A percentile compares a stretch with the other conserved stretches of the same genome.
Conservation (phyloP, 768 basidiomycete genomes). For the Lentinus tigrinus region DNA sequence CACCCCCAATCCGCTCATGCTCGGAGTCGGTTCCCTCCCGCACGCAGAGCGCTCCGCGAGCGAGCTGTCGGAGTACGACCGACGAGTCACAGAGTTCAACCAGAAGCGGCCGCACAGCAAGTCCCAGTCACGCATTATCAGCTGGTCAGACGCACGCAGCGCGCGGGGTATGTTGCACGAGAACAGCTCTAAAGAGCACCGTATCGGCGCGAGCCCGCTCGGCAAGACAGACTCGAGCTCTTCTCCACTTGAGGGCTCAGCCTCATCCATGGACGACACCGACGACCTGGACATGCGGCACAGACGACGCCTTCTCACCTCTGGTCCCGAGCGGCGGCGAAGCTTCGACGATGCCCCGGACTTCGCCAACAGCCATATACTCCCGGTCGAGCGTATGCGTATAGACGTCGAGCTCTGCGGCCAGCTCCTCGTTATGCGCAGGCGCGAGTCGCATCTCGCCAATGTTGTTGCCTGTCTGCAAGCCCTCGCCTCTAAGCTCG, state of each 20-base stretch:
- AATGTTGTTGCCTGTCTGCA: conserved; percentile 62
- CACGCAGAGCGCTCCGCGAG: conserved; percentile 24
- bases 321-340: conserved; percentile 40
- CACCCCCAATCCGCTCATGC: conserved; percentile 20
- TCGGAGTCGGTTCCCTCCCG: conserved; percentile 16
- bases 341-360: conserved; percentile 65
- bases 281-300: conserved; percentile 5
- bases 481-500: conserved; percentile 55
- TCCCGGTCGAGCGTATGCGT: conserved; percentile 65
- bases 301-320: conserved; percentile 9
- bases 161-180: conserved; percentile 35
- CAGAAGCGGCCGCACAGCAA: conserved; percentile 41
- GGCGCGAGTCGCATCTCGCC: conserved; percentile 65
- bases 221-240: conserved; percentile 2
- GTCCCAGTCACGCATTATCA: conserved; percentile 45
- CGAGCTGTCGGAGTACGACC: conserved; percentile 34
- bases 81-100: conserved; percentile 36
- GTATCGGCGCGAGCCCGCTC: conserved; percentile 12
- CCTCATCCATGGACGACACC: not conserved
- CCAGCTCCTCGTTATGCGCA: conserved; percentile 65
- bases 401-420: conserved; percentile 80
- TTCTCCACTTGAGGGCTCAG: conserved; percentile 8
- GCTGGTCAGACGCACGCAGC: conserved; percentile 55
- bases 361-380: conserved; percentile 45
- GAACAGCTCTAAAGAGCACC: conserved; percentile 3